These are phyloP conservation scores for Tuber umbilicatum DNA, from an alignment of 495 filamentous ascomycete species.

Conservation along the genomic window DNA sequence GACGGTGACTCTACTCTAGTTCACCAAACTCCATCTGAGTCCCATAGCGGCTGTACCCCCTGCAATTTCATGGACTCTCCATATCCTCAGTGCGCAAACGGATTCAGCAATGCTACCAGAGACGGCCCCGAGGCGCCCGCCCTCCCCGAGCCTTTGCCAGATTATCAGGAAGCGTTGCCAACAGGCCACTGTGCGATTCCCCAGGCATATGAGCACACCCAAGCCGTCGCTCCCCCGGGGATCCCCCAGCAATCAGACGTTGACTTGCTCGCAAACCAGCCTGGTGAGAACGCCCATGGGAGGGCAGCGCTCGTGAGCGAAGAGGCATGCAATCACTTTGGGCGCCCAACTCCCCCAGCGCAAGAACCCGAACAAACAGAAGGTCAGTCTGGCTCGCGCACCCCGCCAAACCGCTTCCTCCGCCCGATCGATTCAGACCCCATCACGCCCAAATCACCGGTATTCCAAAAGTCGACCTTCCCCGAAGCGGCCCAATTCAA, in stretches of 20 bases:
- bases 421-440: not conserved
- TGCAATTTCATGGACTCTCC: not conserved
- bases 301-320: not conserved
- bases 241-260: not conserved
- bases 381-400: not conserved
- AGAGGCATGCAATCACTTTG: not conserved
- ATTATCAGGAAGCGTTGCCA: not conserved
- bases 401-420: not conserved
- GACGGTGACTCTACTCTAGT: not conserved
- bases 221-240: not conserved
- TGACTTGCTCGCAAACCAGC: not conserved
- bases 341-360: not conserved
- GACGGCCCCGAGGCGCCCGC: not conserved
- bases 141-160: not conserved
- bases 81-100: not conserved
- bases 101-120: not conserved
- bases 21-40: not conserved
- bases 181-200: not conserved
- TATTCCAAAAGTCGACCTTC: not conserved
- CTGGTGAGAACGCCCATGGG: not conserved
- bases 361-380: not conserved
- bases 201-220: not conserved
- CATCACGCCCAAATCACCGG: not conserved
- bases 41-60: not conserved
- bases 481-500: not conserved